Evolutionary conservation across 129 eudicot species (phyloP), one percentile per base, ranked within the genome.

Genomic region (Calendula officinalis): DNA sequence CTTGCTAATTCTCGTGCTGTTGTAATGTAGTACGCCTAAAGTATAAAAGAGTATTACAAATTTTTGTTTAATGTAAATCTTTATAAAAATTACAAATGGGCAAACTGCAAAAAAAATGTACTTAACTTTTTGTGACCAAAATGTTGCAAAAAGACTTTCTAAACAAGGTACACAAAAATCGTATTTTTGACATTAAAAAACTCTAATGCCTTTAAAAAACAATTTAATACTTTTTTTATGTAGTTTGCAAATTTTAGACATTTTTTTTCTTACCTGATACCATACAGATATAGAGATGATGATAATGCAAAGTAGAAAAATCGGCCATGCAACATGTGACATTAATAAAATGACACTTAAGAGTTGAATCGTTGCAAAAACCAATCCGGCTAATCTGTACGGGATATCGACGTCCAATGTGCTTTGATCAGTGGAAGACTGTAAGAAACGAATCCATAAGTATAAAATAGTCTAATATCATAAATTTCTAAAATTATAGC

Each of bases 361-460:
- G 46, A 92, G 95, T 40, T 83, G 96, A 60, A 88, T 78, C 2
- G 77, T 13, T 42, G 95, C 70, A 66, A 92, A 85, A 4, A 81
- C 82, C 71, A 85, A 81, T 5, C 37, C 56, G 37, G 79, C 95
- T 60, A 88, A 50, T 42, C 70, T 73, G 48, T 59, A 62, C 8
- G 95, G 83, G 54, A 88, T 77, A 47, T 44, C 78, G 70, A 82
- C 56, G 74, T 92, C 96, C 32, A 92, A 82, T 7, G 95, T 81
- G 69, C 80, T 85, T 75, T 92, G 99, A 62, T 92, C 92, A 3
- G 95, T 88, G 30, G 99, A 92, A 34, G 87, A 95, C 96, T 88
- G 78, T 27, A 62, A 16, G 53, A 54, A 50, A 38, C 15, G 30
- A 41, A 42, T 22, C 30, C 1, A 22, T 22, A 22, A 22, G 2